A percentile compares a stretch with the other conserved stretches of the same genome.
These are phyloP conservation scores for Leccinum ponderosum DNA, from an alignment of 1,284 basidiomycete species.

Conservation along the genomic window DNA sequence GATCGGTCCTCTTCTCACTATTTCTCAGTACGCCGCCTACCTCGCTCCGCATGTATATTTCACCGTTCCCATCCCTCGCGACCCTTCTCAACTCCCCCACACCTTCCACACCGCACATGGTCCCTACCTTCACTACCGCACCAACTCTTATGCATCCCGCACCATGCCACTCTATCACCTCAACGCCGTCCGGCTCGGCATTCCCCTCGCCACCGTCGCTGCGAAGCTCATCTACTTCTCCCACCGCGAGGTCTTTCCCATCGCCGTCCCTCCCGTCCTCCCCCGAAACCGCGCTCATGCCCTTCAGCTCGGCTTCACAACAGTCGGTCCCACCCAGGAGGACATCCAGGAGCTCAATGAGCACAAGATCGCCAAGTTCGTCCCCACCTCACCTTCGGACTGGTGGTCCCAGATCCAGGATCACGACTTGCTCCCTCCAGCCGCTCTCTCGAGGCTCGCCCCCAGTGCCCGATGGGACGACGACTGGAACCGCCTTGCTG, in stretches of 20 bases:
- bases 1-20: constrained; percentile 3
- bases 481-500: constrained; percentile 56
- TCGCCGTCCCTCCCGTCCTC: constrained; percentile 42
- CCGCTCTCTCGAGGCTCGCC: constrained; percentile 29
- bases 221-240: constrained; percentile 66
- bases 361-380: constrained; percentile 30
- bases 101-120: constrained; percentile 54
- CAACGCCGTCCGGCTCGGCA: constrained; percentile 35
- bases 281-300: constrained; percentile 47
- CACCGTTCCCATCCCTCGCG: constrained; percentile 44
- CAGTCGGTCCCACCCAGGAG: constrained; percentile 50
- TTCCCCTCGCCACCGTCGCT: constrained; percentile 54
- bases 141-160: constrained; percentile 24
- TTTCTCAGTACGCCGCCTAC: constrained; percentile 51
- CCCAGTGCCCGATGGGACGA: constrained; percentile 52
- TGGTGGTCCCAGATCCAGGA: constrained; percentile 33
- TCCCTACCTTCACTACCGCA: constrained; percentile 55
- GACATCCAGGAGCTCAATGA: constrained; percentile 63
- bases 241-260: constrained; percentile 50
- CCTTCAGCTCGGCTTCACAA: constrained; percentile 26
- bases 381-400: constrained; percentile 38
- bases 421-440: constrained; percentile 31
- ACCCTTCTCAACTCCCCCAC: constrained; percentile 27
- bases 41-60: constrained; percentile 63
- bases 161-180: constrained; percentile 43